A percentile compares a stretch with the other conserved stretches of the same genome.
Evolutionary conservation across 495 filamentous ascomycete genomes (phyloP).

Genomic region (Penicillium ucsense): DNA sequence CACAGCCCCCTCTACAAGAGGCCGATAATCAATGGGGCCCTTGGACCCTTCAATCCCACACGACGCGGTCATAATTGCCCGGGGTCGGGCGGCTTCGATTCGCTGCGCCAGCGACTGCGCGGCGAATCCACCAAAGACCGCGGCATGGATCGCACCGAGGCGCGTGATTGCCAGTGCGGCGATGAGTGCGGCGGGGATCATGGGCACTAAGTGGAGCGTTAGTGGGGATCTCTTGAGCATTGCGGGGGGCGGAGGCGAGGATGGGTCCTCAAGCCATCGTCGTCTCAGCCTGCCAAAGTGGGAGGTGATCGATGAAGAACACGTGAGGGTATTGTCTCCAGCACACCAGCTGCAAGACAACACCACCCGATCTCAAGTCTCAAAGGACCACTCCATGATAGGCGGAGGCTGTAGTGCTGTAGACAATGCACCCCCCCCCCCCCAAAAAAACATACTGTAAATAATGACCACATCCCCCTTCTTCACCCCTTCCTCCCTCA

Average conservation of each 20-base stretch:
- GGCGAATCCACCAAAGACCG: slow-evolving; percentile 90
- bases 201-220: slow-evolving; percentile 57
- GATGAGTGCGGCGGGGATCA: slow-evolving; percentile 83
- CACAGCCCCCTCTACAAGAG: slow-evolving; percentile 61
- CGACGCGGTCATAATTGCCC: slow-evolving; percentile 73
- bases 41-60: slow-evolving; percentile 89
- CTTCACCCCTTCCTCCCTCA: slow-evolving; percentile 72
- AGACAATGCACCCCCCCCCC: no score
- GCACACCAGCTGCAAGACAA: neutral
- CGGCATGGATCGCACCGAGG: slow-evolving; percentile 80
- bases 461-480: slow-evolving; percentile 88
- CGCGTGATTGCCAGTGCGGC: slow-evolving; percentile 74
- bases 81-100: slow-evolving; percentile 71
- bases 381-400: no score
- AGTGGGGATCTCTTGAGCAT: neutral
- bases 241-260: neutral
- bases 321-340: neutral
- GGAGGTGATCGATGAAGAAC: neutral
- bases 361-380: no score
- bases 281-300: neutral
- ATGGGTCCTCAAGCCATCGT: neutral
- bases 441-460: slow-evolving; percentile 55
- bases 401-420: no score
- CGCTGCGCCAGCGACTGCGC: slow-evolving; percentile 73
- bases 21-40: slow-evolving; percentile 59